Evolutionary conservation across 768 basidiomycete species (phyloP), one percentile per base, ranked within the genome.

Genomic region (Lentinula raphanica): DNA sequence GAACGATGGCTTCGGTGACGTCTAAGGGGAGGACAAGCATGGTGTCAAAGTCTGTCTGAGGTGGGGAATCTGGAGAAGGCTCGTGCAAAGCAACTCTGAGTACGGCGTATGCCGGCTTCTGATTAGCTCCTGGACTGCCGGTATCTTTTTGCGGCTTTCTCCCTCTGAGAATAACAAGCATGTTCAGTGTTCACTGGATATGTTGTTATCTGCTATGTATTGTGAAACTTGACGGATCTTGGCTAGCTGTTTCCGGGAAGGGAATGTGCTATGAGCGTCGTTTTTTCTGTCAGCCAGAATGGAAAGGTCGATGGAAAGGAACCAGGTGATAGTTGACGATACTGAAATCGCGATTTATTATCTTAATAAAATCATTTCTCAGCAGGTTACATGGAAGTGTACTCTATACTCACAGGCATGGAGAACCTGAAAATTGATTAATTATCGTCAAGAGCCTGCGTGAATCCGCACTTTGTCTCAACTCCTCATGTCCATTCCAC

Each of bases 11-110:
- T 38, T 54, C 51, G 31, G 23, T 9, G 21, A 54, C 25, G 7
- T 54, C 51, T 25, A 54, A 8, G 3, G 51, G 51, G 13, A 54
- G 36, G 17, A 36, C 29, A 54, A 54, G 51, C 51, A 54, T 54
- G 19, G 51, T 3, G 12, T 19, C 2, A 7, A 28, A n/a, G 28
- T 29, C 27, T 49, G n/a, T n/a, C 32, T 29, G n/a, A 19, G 48
- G 46, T 19, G 25, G n/a, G 5, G 21, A 48, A 8, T 13, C 8
- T 35, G 32, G 32, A 35, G 32, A 35, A 35, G 13, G 32, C 32
- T 13, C 13, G 46, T 5, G 48, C 6, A 44, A 44, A 39, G 38
- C 38, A 21, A 44, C 21, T 12, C 42, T 9, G 8, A 23, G 9
- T 44, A 19, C 42, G 42, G 42, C 42, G 42, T 44, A 44, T 23